Percentiles rank a stretch among this genome's conserved stretches.
phyloP scores from a whole-genome alignment of 2,329 filamentous ascomycete species.

The Celoporthe dispersa region DNA sequence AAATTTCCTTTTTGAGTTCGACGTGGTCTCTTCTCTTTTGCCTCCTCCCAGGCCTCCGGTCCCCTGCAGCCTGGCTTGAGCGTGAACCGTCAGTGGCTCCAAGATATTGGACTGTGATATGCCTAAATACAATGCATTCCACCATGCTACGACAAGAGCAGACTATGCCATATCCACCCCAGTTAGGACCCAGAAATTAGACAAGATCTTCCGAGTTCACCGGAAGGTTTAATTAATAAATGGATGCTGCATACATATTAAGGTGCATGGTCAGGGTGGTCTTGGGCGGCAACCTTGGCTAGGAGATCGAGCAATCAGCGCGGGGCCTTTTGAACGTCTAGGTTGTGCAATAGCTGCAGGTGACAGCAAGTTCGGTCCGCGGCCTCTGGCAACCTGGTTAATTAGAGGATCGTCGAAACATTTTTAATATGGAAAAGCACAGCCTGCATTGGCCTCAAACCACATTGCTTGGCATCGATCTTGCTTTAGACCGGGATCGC shows the following conservation, averaged over 20 bases:
- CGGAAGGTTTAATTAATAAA: conserved; percentile 5
- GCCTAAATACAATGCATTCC: not conserved
- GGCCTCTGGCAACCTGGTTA: conserved; percentile 8
- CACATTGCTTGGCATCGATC: conserved; percentile 30
- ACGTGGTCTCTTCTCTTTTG: not conserved
- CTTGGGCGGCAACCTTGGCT: not conserved
- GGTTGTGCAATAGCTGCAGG: not conserved
- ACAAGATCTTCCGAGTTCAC: conserved; percentile 13
- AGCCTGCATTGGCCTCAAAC: conserved; percentile 32
- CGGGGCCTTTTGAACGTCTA: not conserved
- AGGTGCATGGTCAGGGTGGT: conserved; percentile 6
- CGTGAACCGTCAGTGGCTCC: conserved; percentile 1
- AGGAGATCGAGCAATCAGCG: not conserved
- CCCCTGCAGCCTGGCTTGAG: not conserved
- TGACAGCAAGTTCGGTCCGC: not conserved
- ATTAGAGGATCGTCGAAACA: conserved; percentile 13
- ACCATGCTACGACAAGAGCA: not conserved
- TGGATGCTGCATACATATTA: conserved; percentile 11
- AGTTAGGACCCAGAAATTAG: conserved; percentile 14
- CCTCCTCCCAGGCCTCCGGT: not conserved
- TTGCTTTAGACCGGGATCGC: conserved; percentile 31
- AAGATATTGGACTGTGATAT: not conserved
- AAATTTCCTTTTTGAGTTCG: conserved; percentile 4
- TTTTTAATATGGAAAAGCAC: conserved; percentile 20
- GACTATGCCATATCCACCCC: not conserved